Percentiles rank a stretch among this genome's conserved stretches.
Evolutionary conservation across 805 yeast species (phyloP).

Genomic region (Candida maris): DNA sequence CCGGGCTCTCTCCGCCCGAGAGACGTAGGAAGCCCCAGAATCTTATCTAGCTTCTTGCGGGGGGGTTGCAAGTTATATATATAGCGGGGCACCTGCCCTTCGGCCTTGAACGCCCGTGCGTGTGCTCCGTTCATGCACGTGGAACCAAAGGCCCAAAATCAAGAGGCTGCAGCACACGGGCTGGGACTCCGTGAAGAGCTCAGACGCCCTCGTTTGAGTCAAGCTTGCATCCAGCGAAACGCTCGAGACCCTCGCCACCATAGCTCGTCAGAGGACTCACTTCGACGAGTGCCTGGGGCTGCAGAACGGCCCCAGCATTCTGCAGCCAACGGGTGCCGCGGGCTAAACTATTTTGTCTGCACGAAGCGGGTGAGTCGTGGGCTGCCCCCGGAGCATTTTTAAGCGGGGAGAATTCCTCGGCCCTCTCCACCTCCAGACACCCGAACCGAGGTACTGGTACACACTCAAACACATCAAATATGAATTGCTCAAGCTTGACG

Average conservation of each 20-base stretch:
- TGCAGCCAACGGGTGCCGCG: constrained; percentile 74
- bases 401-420: constrained; percentile 86
- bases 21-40: too few relatives aligned
- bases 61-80: too few relatives aligned
- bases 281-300: constrained; percentile 54
- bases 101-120: too few relatives aligned
- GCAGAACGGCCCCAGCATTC: constrained; percentile 25
- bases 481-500: constrained; percentile 92
- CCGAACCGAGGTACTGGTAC: constrained; percentile 74
- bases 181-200: too few relatives aligned
- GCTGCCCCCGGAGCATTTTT: constrained; percentile 85
- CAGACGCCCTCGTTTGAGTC: too few relatives aligned
- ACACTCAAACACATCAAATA: constrained; percentile 89
- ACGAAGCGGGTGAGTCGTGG: constrained; percentile 82
- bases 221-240: constrained; percentile 29
- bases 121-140: too few relatives aligned
- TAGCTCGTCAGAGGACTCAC: constrained; percentile 75
- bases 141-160: too few relatives aligned
- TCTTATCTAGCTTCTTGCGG: too few relatives aligned
- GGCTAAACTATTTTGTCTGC: constrained; percentile 58
- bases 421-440: constrained; percentile 84
- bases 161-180: too few relatives aligned
- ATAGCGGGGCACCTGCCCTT: too few relatives aligned
- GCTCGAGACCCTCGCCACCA: constrained; percentile 64
- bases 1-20: too few relatives aligned